Percentiles rank a stretch among this genome's conserved stretches.
These are phyloP conservation scores for Phytophthora foliorum DNA, from an alignment of 352 stramenopile genomes.

Conservation along the genomic window DNA sequence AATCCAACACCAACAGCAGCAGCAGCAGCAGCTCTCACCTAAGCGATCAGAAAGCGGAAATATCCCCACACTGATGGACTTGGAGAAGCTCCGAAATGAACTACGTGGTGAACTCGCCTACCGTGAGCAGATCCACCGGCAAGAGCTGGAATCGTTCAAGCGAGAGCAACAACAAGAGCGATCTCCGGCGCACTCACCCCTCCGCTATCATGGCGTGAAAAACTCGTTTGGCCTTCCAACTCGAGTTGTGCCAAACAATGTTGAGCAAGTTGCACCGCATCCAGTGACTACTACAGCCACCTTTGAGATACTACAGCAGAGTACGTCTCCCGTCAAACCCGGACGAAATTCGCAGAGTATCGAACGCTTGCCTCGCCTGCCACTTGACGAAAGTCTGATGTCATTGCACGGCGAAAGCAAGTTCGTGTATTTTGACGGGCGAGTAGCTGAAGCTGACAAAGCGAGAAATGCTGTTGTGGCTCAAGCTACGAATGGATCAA, in stretches of 20 bases:
- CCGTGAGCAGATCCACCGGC: conserved; percentile 55
- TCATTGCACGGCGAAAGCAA: conserved; percentile 65
- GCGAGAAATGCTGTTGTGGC: neutral
- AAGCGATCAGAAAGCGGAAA: conserved; percentile 11
- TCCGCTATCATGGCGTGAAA: conserved; percentile 3
- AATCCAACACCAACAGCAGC: conserved; percentile 56
- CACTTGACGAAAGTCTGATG: conserved; percentile 14
- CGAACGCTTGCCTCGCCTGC: neutral
- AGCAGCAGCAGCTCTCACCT: conserved; percentile 41
- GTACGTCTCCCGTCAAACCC: neutral
- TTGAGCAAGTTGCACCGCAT: neutral
- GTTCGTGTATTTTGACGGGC: conserved; percentile 65
- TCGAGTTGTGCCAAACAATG: neutral
- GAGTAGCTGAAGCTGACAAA: conserved; percentile 12
- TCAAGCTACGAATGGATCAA: neutral
- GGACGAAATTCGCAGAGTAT: neutral
- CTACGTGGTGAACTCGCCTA: conserved; percentile 61
- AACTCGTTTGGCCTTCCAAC: conserved; percentile 14
- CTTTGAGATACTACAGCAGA: neutral
- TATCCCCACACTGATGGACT: conserved; percentile 52
- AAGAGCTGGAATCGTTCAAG: conserved; percentile 53
- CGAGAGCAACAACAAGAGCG: conserved; percentile 31
- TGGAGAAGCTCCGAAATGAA: conserved; percentile 69
- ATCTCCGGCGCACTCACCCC: conserved; percentile 7
- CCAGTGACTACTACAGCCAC: neutral